Base-by-base conservation (phyloP, 129 eudicot species). In the Lonicera japonica region DNA sequence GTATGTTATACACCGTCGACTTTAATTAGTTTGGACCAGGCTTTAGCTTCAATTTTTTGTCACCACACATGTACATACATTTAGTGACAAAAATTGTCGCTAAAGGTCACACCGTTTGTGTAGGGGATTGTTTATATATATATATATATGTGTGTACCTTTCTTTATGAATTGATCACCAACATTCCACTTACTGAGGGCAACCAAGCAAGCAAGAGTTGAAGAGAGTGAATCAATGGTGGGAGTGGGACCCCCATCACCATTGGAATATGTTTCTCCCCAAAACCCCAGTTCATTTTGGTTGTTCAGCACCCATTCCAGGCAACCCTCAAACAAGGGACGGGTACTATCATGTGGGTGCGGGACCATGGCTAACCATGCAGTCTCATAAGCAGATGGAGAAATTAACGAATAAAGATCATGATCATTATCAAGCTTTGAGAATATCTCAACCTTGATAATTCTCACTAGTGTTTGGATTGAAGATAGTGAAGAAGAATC, bases 281-380 rank as follows among this genome's bases (percentile, higher is more conserved):
- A 83, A 17, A 54, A 80, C 17, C 84, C 83, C 45, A 51, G 61
- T 38, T 64, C 73, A 0, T 60, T 72, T 67, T 80, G 91, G 83
- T 77, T 72, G 8, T 68, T 16, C 15, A 84, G 63, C 40, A 84
- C 24, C 91, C 91, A 84, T 40, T 65, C 51, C 59, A 84, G 53
- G 25, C 82, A 84, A n/a, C 58, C 50, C 71, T 64, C 58, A 61
- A 84, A 80, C 78, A 73, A 17, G 0, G 87, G 92, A 16, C 45
- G 22, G 1, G 36, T 24, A 4, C 1, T 38, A 19, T 63, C 55
- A 11, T 18, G 3, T 4, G 58, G 64, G 39, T 75, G 43, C 5
- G 84, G 84, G 39, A 85, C 59, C 82, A 80, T 80, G 47, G 87
- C 85, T 69, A 85, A 50, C 92, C 92, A 85, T 0, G 87, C 87